A percentile compares a stretch with the other conserved stretches of the same genome.
Conservation (phyloP, 2,329 filamentous ascomycete species). For the Chalaropsis ovoidea region DNA sequence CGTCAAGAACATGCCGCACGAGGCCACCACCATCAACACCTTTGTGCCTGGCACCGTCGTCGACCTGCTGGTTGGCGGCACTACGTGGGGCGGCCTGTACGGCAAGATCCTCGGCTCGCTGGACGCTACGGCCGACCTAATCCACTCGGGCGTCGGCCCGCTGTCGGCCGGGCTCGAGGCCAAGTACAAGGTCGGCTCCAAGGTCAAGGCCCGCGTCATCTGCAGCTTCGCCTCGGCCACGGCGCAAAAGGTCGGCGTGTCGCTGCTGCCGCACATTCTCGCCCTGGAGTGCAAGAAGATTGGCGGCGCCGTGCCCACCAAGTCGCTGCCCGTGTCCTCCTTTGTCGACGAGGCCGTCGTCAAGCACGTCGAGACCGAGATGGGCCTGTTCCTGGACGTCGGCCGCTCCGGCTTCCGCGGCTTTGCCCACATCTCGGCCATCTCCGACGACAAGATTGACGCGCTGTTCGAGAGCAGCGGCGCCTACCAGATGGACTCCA, state of each 20-base stretch:
- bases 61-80: constrained; percentile 71
- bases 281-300: constrained; percentile 45
- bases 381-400: constrained; percentile 71
- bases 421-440: constrained; percentile 88
- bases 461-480: constrained; percentile 66
- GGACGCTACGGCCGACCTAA: constrained; percentile 78
- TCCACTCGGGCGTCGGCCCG: constrained; percentile 73
- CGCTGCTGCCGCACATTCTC: constrained; percentile 73
- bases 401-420: constrained; percentile 56
- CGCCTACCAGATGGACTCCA: constrained; percentile 64
- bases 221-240: constrained; percentile 76
- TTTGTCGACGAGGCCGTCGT: constrained; percentile 70
- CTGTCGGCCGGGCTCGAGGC: constrained; percentile 60
- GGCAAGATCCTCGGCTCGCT: constrained; percentile 90
- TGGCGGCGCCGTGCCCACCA: constrained; percentile 41
- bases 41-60: constrained; percentile 88
- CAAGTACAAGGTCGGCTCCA: constrained; percentile 73
- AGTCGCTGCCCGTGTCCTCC: constrained; percentile 59
- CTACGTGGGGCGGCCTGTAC: constrained; percentile 60
- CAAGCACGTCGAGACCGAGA: constrained; percentile 63
- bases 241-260: constrained; percentile 75
- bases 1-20: constrained; percentile 53
- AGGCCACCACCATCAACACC: constrained; percentile 76
- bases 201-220: constrained; percentile 75
- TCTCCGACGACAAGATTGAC: constrained; percentile 85